A percentile compares a stretch with the other conserved stretches of the same genome.
These are phyloP conservation scores for Chlamydomonas incerta DNA, from an alignment of 139 green algal genomes.

Conservation along the genomic window DNA sequence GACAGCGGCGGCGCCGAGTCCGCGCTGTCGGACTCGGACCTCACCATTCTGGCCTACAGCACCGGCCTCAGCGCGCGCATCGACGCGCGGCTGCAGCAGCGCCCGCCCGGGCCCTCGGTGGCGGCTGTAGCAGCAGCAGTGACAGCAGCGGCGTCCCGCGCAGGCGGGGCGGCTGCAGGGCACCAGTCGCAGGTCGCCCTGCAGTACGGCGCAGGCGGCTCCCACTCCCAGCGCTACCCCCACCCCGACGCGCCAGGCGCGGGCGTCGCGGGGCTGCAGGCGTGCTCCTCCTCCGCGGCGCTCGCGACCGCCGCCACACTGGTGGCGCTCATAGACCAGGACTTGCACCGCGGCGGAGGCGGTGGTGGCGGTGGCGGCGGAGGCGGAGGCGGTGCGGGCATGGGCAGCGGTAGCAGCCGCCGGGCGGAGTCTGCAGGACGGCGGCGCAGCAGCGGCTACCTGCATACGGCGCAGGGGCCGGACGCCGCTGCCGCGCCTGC, in stretches of 20 bases:
- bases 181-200: too few relatives aligned
- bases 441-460: not conserved
- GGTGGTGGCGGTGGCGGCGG: not conserved
- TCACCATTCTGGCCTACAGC: not conserved
- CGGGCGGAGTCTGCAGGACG: too few relatives aligned
- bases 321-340: constrained; percentile 26
- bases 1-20: not conserved
- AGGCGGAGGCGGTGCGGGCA: too few relatives aligned
- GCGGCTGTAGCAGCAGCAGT: not conserved
- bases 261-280: too few relatives aligned
- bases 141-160: not conserved
- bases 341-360: not conserved
- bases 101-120: not conserved
- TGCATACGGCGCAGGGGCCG: too few relatives aligned
- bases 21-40: not conserved
- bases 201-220: too few relatives aligned
- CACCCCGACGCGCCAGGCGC: too few relatives aligned
- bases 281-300: not conserved
- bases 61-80: not conserved
- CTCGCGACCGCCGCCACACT: not conserved
- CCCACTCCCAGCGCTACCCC: too few relatives aligned
- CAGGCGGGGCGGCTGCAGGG: not conserved
- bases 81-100: not conserved
- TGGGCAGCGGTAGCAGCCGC: too few relatives aligned
- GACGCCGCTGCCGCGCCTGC: too few relatives aligned